These are phyloP conservation scores for Mortierella sp. DNA, from an alignment of 371 early-diverging fungal genomes.

Conservation along the genomic window DNA sequence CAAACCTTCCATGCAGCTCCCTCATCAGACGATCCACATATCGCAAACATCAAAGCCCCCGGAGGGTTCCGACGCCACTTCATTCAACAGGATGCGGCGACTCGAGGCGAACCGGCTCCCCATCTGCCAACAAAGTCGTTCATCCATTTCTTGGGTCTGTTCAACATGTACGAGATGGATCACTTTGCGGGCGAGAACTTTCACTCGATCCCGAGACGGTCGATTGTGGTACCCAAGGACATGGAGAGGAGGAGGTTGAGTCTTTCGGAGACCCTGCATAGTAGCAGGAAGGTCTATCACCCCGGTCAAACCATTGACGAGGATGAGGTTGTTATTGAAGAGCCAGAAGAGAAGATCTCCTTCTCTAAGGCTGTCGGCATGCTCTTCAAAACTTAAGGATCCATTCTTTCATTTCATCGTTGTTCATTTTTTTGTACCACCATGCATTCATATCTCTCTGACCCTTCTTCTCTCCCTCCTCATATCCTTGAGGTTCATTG, in stretches of 20 bases:
- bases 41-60: constrained; percentile 64
- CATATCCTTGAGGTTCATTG: no score
- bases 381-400: constrained; percentile 87
- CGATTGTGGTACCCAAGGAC: constrained; percentile 29
- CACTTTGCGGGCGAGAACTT: constrained; percentile 83
- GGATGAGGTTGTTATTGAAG: constrained; percentile 51
- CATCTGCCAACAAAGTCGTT: constrained; percentile 64
- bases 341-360: constrained; percentile 49
- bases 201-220: constrained; percentile 25
- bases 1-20: constrained; percentile 40
- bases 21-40: not conserved
- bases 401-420: no score
- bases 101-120: constrained; percentile 48
- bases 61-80: constrained; percentile 81
- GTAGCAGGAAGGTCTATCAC: constrained; percentile 58
- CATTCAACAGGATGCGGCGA: constrained; percentile 64
- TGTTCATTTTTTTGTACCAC: no score
- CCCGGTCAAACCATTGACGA: constrained; percentile 67
- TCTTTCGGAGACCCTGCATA: constrained; percentile 1
- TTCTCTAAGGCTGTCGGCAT: constrained; percentile 85
- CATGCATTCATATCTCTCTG: no score
- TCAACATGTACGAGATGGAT: constrained; percentile 67
- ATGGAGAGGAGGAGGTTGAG: constrained; percentile 20
- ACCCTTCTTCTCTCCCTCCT: no score
- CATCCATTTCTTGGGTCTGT: constrained; percentile 74